Evolutionary conservation across 1,284 basidiomycete species (phyloP), one percentile per base, ranked within the genome.

Genomic region (Apiotrichum domesticum): DNA sequence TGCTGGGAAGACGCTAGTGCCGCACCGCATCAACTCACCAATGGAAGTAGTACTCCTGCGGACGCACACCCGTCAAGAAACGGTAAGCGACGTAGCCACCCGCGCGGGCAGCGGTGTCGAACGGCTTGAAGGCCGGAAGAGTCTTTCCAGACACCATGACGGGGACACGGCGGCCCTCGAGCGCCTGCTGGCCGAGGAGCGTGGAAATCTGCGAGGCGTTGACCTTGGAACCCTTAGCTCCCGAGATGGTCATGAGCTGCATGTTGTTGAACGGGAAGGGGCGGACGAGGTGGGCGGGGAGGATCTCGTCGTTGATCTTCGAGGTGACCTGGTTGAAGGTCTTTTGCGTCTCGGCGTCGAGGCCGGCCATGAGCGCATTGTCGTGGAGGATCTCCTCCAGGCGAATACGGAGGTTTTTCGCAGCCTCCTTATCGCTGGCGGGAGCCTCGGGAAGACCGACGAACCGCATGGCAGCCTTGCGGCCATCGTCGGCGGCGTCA

Each of bases 41-140:
- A 79, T 98, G 96, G 83, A 99, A 99, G 80, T 97, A 99, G 79
- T 97, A 99, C 76, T 99, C 96, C 74, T 99, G 96, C 0, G 96
- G 96, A 63, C 89, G 90, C 73, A 99, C 87, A 59, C 96, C 96
- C 15, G 96, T 98, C 80, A 99, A 83, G 84, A 99, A 99, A 52
- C 96, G 91, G 75, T 94, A 96, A n/a, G 90, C 92, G 51, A 99
- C 90, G 75, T 96, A 99, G n/a, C 96, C 96, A 76, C 96, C 96
- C 14, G 96, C 95, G 61, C 97, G 90, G 1, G 95, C 92, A 56
- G 87, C 88, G 4, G 96, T 98, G 77, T 98, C 96, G 76, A 98
- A 98, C 0, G 95, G 81, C 72, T 89, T 89, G 85, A 98, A 99
- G 4, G 93, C 93, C 2, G 96, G 95, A 13, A 99, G 80, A 1